phyloP scores from a whole-genome alignment of 306 rosid genomes.

The Corylus avellana region DNA sequence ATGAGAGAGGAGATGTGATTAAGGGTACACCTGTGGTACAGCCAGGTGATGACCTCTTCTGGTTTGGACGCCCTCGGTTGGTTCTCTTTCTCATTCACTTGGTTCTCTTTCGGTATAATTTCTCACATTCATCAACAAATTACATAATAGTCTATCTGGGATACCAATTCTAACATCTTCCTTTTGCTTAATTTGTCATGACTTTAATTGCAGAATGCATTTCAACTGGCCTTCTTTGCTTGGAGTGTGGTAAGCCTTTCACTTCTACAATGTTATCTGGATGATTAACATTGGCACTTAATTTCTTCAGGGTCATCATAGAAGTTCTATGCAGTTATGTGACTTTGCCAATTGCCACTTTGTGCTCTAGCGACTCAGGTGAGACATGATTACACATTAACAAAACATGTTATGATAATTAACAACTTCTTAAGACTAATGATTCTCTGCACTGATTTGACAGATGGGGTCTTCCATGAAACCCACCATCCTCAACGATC shows the following conservation, averaged over 20 bases:
- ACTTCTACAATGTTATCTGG: background rate
- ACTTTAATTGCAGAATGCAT: constrained; percentile 60
- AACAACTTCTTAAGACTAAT: background rate
- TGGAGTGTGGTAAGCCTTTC: constrained; percentile 61
- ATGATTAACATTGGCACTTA: background rate
- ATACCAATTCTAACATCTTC: background rate
- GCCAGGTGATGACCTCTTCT: constrained; percentile 72
- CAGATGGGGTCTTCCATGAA: constrained; percentile 80
- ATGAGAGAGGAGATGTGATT: constrained; percentile 9
- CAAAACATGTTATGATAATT: background rate
- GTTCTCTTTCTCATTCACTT: constrained; percentile 68
- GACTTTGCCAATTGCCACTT: constrained; percentile 61
- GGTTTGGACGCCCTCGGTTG: constrained; percentile 69
- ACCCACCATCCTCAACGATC: constrained; percentile 61
- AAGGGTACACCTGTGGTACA: constrained; percentile 76
- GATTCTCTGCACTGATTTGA: constrained; percentile 6
- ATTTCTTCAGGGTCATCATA: constrained; percentile 58
- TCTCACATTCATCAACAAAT: background rate
- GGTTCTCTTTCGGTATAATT: constrained; percentile 67
- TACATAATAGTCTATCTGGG: background rate
- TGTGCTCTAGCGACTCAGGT: constrained; percentile 95
- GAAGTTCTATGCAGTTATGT: constrained; percentile 81
- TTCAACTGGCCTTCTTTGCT: constrained; percentile 73
- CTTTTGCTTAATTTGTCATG: background rate
- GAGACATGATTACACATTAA: background rate